Evolutionary conservation across 768 basidiomycete genomes (phyloP).

Genomic region (Tephrocybe sp.): DNA sequence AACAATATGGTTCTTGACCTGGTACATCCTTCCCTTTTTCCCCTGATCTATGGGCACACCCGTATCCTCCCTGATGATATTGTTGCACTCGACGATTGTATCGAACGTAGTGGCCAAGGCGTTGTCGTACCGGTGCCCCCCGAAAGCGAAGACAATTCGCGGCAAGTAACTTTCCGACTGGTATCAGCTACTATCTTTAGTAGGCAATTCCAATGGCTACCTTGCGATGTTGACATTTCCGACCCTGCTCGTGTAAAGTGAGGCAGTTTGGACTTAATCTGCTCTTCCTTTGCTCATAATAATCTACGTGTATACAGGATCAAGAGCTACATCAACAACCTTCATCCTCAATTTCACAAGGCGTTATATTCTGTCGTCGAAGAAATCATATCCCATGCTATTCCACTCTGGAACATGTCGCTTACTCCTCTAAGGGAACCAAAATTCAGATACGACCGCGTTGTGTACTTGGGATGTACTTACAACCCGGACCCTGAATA

Average conservation of each 20-base stretch:
- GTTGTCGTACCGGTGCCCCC: slow-evolving; percentile 8
- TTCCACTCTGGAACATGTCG: slow-evolving; percentile 32
- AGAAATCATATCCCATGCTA: slow-evolving; percentile 24
- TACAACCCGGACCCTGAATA: slow-evolving; percentile 18
- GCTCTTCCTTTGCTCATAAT: not conserved
- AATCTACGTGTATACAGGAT: slow-evolving; percentile 17
- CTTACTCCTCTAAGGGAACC: slow-evolving; percentile 14
- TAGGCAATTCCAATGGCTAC: slow-evolving; percentile 20
- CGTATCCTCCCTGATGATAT: slow-evolving; percentile 10
- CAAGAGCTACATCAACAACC: slow-evolving; percentile 41
- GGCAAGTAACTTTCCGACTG: not conserved
- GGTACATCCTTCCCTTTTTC: slow-evolving; percentile 40
- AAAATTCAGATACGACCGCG: slow-evolving; percentile 7
- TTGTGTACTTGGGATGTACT: slow-evolving; percentile 9
- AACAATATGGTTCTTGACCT: slow-evolving; percentile 40
- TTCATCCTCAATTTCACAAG: slow-evolving; percentile 28
- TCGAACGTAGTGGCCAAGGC: slow-evolving; percentile 17
- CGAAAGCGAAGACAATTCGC: not conserved
- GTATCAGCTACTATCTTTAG: not conserved
- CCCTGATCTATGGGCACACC: slow-evolving; percentile 29
- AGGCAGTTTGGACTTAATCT: not conserved
- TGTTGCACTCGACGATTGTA: slow-evolving; percentile 15
- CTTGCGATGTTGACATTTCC: slow-evolving; percentile 30
- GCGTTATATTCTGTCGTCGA: slow-evolving; percentile 27
- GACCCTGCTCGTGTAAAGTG: slow-evolving; percentile 17